Percentiles rank a stretch among this genome's conserved stretches.
phyloP scores from a whole-genome alignment of 2,329 filamentous ascomycete genomes.

The Botryosphaeria dothidea region DNA sequence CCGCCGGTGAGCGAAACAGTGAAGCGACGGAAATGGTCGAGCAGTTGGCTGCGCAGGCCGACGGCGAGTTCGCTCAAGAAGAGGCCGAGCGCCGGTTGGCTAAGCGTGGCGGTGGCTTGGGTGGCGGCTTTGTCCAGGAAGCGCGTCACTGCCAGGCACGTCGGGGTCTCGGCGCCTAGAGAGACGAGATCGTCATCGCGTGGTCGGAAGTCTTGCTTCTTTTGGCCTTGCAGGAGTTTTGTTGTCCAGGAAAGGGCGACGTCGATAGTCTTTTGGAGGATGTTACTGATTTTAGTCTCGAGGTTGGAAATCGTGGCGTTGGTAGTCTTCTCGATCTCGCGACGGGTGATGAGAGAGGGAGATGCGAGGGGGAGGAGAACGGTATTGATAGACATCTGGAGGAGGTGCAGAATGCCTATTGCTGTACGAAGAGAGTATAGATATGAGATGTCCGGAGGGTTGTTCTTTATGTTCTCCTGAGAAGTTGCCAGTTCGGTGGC shows the following conservation, averaged over 20 bases:
- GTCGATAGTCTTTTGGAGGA: slow-evolving; percentile 69
- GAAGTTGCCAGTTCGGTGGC: slow-evolving; percentile 68
- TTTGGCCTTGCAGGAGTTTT: slow-evolving; percentile 73
- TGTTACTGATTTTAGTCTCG: slow-evolving; percentile 77
- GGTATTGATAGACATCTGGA: slow-evolving; percentile 87
- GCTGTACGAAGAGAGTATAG: slow-evolving; percentile 76
- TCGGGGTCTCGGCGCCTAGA: slow-evolving; percentile 64
- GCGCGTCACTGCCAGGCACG: slow-evolving; percentile 76
- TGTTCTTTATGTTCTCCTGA: slow-evolving; percentile 75
- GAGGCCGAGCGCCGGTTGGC: slow-evolving; percentile 78
- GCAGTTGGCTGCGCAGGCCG: slow-evolving; percentile 73
- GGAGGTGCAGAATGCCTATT: slow-evolving; percentile 87
- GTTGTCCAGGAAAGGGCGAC: slow-evolving; percentile 75
- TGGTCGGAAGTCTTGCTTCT: slow-evolving; percentile 89
- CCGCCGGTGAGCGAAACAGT: slow-evolving; percentile 90
- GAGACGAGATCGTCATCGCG: slow-evolving; percentile 65
- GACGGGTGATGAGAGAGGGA: slow-evolving; percentile 83
- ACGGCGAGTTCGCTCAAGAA: slow-evolving; percentile 84
- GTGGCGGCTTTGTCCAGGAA: slow-evolving; percentile 71
- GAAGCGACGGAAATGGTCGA: slow-evolving; percentile 95
- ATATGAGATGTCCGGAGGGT: slow-evolving; percentile 85
- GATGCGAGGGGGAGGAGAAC: slow-evolving; percentile 88
- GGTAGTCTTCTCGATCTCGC: slow-evolving; percentile 84
- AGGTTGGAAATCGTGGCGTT: slow-evolving; percentile 72
- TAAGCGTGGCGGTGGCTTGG: slow-evolving; percentile 67